Conservation (phyloP, 2,329 filamentous ascomycete species). For the Colletotrichum sp. region DNA sequence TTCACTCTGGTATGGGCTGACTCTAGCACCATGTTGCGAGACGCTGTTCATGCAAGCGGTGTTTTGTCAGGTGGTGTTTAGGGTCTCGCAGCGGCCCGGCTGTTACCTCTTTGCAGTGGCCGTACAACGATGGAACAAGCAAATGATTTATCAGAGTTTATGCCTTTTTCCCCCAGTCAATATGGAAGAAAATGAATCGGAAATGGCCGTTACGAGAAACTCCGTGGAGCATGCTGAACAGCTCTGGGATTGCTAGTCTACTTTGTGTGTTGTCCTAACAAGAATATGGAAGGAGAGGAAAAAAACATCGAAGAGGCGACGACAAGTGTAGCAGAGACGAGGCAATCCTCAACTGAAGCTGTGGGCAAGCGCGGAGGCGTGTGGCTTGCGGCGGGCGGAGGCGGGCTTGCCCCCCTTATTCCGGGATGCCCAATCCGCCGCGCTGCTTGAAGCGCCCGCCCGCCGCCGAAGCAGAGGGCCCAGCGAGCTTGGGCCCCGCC, state of each 20-base stretch:
- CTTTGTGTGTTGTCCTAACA: not conserved
- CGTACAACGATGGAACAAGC: not conserved
- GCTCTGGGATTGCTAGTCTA: not conserved
- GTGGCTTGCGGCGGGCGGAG: constrained; percentile 1
- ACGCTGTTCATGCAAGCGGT: constrained; percentile 6
- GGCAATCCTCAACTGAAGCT: not conserved
- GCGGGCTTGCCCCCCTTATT: constrained; percentile 2
- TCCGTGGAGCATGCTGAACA: not conserved
- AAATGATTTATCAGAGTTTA: constrained; percentile 1
- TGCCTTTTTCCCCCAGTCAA: not conserved
- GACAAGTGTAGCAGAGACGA: not conserved
- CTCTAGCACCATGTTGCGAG: constrained; percentile 13
- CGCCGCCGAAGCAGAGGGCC: not conserved
- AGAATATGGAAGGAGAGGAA: not conserved
- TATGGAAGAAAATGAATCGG: not conserved
- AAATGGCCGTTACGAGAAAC: constrained; percentile 13
- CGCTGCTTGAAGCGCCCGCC: not conserved
- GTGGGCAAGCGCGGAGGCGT: not conserved
- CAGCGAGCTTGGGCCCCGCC: constrained; percentile 6
- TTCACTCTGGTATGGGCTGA: constrained; percentile 2
- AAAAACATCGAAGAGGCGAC: not conserved
- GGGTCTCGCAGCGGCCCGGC: not conserved
- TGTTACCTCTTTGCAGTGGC: not conserved
- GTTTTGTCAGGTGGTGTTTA: not conserved
- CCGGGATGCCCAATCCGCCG: not conserved